Evolutionary conservation across 2,329 filamentous ascomycete genomes (phyloP), one percentile per base, ranked within the genome.

Genomic region (Metarhizium anisopliae): DNA sequence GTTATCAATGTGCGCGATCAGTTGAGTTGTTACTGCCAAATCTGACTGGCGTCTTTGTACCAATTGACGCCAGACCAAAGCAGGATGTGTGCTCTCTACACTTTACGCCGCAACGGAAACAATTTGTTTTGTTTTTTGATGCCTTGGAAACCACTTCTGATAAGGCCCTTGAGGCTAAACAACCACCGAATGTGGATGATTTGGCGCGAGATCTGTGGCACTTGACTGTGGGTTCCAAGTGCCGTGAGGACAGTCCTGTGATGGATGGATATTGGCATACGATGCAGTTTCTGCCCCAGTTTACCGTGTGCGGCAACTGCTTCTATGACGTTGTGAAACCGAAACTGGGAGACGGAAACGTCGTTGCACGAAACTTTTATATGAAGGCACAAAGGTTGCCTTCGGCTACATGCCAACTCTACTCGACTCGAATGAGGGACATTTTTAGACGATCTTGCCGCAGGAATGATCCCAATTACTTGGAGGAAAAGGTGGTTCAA

Each of bases 271-370:
- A 78, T 43, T 96, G 92, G 92, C 85, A 95, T 68, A 84, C 81
- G 55, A 90, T 95, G 68, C 83, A 87, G 1, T 77, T 81, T 14
- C 73, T 95, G 0, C 89, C 87, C 0, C 82, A 91, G 51, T 83
- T 96, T 63, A 90, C 87, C 1, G 86, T 95, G 4, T 97, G 92
- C 70, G 84, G 88, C 60, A 89, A 93, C 69, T 97, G 92, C 69
- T 96, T 88, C 67, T 82, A 89, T 16, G 84, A 90, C 25, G 81
- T 90, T 1, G 82, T 96, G n/a, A 83, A 81, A 70, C 90, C 91
- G 1, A 75, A 83, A 52, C 71, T 85, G 2, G 74, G 78, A 35
- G 74, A 77, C 16, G 68, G 72, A 53, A 71, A 72, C 45, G 72
- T 79, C 1, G 75, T 92, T 29, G 84, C 87, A 10, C 73, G 79